These are phyloP conservation scores for Sedum album DNA, from an alignment of 164 flowering plant genomes.

Conservation along the genomic window DNA sequence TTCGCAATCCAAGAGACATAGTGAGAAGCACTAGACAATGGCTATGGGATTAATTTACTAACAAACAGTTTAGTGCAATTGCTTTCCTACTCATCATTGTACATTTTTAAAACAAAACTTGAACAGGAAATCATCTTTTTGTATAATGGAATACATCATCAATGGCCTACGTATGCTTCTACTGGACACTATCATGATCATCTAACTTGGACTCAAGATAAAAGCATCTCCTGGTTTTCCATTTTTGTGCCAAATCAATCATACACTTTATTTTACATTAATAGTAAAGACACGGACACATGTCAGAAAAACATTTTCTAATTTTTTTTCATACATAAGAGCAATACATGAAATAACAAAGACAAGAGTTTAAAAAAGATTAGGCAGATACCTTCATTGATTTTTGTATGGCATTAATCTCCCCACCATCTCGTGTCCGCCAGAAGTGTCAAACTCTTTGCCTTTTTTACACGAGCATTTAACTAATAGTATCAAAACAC, in stretches of 20 bases:
- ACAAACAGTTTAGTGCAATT: background rate
- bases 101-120: background rate
- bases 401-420: background rate
- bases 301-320: background rate
- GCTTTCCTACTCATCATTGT: background rate
- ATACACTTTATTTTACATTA: background rate
- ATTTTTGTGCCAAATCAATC: background rate
- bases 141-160: background rate
- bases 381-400: background rate
- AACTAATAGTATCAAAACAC: too few species aligned
- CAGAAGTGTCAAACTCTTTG: background rate
- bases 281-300: background rate
- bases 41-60: background rate
- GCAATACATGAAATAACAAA: background rate
- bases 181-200: background rate
- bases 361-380: background rate
- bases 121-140: background rate
- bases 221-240: background rate
- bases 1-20: conserved; percentile 6
- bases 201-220: background rate
- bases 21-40: background rate
- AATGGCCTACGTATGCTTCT: background rate
- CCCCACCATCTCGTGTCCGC: conserved; percentile 12
- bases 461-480: background rate
- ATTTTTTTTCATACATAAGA: background rate